These are phyloP conservation scores for Maudiozyma bulderi DNA, from an alignment of 805 yeast species.

Conservation along the genomic window DNA sequence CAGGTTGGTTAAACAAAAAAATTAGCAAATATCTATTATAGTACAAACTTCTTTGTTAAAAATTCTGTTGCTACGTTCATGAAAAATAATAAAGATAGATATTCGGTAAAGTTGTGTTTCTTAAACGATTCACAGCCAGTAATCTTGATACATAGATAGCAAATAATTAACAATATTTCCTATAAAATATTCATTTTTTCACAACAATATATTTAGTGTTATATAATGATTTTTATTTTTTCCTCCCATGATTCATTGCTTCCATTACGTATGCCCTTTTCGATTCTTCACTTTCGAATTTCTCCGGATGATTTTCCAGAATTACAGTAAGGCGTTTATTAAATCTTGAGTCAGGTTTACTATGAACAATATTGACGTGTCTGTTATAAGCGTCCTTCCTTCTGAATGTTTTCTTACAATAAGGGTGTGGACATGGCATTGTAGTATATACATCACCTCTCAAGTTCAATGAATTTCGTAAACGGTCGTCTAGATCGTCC, in stretches of 20 bases:
- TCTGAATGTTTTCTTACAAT: conserved; percentile 41
- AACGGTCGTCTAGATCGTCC: conserved; percentile 20
- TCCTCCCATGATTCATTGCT: neutral
- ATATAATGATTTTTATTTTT: neutral
- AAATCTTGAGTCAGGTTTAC: conserved; percentile 32
- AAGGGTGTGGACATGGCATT: conserved; percentile 24
- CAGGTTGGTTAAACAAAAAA: too few species aligned
- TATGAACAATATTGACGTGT: conserved; percentile 44
- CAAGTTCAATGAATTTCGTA: conserved; percentile 22
- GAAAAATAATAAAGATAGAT: too few species aligned
- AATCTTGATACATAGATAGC: too few species aligned
- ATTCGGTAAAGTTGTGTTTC: too few species aligned
- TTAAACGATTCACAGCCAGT: too few species aligned
- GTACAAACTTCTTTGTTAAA: too few species aligned
- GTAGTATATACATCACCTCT: conserved; percentile 25
- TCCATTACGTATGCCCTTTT: conserved; percentile 1
- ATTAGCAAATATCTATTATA: too few species aligned
- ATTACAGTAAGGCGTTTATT: conserved; percentile 29
- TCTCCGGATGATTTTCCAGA: conserved; percentile 16
- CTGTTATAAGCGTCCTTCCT: conserved; percentile 46
- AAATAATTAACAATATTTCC: too few species aligned
- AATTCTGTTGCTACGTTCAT: too few species aligned
- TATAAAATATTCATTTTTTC: too few species aligned
- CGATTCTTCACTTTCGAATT: conserved; percentile 1
- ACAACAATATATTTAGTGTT: neutral